Conservation (phyloP, 345 rosid species). For the Noccaea caerulescens region DNA sequence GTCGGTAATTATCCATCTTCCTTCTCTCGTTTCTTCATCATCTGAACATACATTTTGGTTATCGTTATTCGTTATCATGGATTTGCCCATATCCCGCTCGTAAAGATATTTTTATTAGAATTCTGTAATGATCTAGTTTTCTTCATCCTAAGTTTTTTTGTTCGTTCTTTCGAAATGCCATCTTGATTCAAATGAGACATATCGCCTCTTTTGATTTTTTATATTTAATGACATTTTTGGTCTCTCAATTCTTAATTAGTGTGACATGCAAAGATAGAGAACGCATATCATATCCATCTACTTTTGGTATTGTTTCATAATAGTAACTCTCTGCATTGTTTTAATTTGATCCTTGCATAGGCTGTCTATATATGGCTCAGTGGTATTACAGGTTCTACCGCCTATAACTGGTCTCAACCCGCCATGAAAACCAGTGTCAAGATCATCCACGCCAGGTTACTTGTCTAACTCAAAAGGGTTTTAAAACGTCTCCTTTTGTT, state of each 20-base stretch:
- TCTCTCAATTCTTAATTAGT: neutral
- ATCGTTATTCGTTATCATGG: neutral
- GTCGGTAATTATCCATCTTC: constrained; percentile 57
- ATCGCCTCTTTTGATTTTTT: neutral
- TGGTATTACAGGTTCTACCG: constrained; percentile 75
- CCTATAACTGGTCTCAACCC: constrained; percentile 90
- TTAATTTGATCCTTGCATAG: constrained; percentile 36
- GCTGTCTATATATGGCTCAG: constrained; percentile 83
- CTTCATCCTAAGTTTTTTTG: constrained; percentile 1
- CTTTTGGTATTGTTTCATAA: neutral
- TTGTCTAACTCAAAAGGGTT: neutral
- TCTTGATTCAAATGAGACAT: neutral
- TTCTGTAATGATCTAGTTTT: neutral
- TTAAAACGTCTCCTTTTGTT: too few relatives aligned
- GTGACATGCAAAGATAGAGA: constrained; percentile 29
- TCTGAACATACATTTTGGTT: neutral
- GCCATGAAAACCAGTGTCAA: constrained; percentile 89
- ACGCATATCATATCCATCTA: neutral
- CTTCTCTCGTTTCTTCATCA: neutral
- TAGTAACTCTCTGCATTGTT: neutral
- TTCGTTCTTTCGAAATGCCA: neutral
- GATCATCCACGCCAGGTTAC: constrained; percentile 86
- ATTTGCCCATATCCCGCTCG: neutral
- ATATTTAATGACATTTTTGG: neutral
- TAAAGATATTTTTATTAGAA: too few relatives aligned